These are phyloP conservation scores for Coemansia sp. DNA, from an alignment of 192 early-diverging fungal genomes.

Conservation along the genomic window DNA sequence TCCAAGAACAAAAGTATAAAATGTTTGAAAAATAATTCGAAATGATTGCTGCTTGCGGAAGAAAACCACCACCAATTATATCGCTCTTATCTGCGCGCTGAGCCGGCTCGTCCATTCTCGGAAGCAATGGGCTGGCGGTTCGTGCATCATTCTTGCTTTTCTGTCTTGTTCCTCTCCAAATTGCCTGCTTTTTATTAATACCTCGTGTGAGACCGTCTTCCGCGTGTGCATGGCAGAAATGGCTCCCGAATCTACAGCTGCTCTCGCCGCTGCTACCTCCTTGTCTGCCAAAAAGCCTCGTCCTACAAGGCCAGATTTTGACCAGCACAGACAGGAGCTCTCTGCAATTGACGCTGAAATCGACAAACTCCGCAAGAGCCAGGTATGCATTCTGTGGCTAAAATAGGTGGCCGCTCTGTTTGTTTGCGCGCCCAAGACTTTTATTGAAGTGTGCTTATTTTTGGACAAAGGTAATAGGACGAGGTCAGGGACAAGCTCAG, in stretches of 20 bases:
- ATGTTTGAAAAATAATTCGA: not conserved
- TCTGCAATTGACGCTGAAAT: slow-evolving; percentile 57
- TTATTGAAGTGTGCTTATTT: not conserved
- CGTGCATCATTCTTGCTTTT: not conserved
- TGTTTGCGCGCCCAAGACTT: not conserved
- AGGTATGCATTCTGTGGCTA: slow-evolving; percentile 31
- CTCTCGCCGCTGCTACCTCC: slow-evolving; percentile 3
- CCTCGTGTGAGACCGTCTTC: not conserved
- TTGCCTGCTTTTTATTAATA: not conserved
- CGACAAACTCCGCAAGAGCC: slow-evolving; percentile 54
- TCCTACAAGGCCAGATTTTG: slow-evolving; percentile 54
- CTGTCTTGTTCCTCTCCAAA: not conserved
- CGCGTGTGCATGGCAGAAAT: slow-evolving; percentile 10
- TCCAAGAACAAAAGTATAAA: not conserved
- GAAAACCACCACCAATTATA: no score
- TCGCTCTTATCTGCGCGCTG: not conserved
- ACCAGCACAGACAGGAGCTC: slow-evolving; percentile 51
- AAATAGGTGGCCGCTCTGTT: not conserved
- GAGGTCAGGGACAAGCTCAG: slow-evolving; percentile 56
- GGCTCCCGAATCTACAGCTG: slow-evolving; percentile 31
- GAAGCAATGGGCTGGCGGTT: not conserved
- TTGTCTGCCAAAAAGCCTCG: slow-evolving; percentile 19
- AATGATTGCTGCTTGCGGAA: no score
- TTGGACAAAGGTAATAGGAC: slow-evolving; percentile 40
- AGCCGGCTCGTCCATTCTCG: not conserved